phyloP scores from a whole-genome alignment of 2,329 filamentous ascomycete genomes.

The Dryadomyces sulphureus region DNA sequence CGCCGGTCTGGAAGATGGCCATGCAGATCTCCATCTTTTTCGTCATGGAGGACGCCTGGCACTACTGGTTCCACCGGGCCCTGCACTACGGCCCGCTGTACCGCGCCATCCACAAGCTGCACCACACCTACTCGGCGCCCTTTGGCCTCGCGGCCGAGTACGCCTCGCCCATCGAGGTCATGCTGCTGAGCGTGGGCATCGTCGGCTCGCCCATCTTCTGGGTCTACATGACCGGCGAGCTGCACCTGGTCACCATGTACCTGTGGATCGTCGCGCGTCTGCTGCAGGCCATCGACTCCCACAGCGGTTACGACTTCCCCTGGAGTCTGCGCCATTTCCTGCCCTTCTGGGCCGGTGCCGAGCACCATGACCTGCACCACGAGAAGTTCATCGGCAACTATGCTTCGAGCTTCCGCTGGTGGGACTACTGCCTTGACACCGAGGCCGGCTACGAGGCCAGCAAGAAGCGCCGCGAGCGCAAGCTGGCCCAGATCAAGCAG shows the following conservation, averaged over 20 bases:
- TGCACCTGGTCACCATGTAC: constrained; percentile 98
- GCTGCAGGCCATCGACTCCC: constrained; percentile 94
- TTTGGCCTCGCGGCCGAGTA: constrained; percentile 96
- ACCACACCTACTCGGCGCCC: constrained; percentile 96
- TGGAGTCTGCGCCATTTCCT: constrained; percentile 87
- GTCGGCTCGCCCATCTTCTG: constrained; percentile 73
- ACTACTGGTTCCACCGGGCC: constrained; percentile 89
- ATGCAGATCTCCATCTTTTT: constrained; percentile 91
- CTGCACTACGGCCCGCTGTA: constrained; percentile 94
- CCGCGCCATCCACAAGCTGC: constrained; percentile 95
- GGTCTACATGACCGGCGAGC: constrained; percentile 67
- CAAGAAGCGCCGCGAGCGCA: constrained; percentile 69
- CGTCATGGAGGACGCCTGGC: constrained; percentile 91
- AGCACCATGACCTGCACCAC: constrained; percentile 94
- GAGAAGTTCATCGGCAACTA: constrained; percentile 99
- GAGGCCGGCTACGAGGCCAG: constrained; percentile 80
- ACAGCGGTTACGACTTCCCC: constrained; percentile 96
- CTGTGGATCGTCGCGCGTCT: constrained; percentile 84
- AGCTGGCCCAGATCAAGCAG: constrained; percentile 47
- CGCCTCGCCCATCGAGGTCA: constrained; percentile 91
- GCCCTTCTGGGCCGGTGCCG: constrained; percentile 93
- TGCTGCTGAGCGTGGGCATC: constrained; percentile 80
- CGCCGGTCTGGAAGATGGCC: constrained; percentile 69
- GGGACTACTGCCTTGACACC: constrained; percentile 89
- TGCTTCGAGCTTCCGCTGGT: constrained; percentile 95